Conservation (phyloP, 2,329 filamentous ascomycete genomes). For the Fusarium sp. region DNA sequence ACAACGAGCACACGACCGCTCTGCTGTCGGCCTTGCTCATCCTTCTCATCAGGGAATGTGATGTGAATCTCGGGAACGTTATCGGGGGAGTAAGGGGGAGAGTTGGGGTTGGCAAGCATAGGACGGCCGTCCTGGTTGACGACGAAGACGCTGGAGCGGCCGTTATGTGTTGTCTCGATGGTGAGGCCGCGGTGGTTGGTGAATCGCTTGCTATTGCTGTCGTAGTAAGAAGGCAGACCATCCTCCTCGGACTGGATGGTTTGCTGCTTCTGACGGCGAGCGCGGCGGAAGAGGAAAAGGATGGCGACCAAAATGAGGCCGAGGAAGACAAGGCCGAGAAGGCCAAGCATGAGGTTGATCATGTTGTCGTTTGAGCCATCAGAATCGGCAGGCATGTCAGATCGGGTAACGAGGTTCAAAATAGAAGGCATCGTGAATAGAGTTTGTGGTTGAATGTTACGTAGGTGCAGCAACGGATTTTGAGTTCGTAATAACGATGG, state of each 20-base stretch:
- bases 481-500: slow-evolving; percentile 31
- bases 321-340: slow-evolving; percentile 82
- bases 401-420: slow-evolving; percentile 40
- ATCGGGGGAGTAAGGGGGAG: slow-evolving; percentile 81
- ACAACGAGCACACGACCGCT: slow-evolving; percentile 93
- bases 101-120: slow-evolving; percentile 80
- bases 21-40: slow-evolving; percentile 82
- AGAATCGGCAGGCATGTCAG: slow-evolving; percentile 49
- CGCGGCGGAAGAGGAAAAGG: slow-evolving; percentile 79
- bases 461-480: slow-evolving; percentile 27
- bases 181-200: slow-evolving; percentile 67
- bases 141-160: slow-evolving; percentile 77
- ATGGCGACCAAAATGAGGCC: slow-evolving; percentile 74
- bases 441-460: slow-evolving; percentile 24
- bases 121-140: slow-evolving; percentile 81
- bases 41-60: slow-evolving; percentile 96
- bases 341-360: slow-evolving; percentile 81
- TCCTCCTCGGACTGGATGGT: slow-evolving; percentile 52
- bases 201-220: slow-evolving; percentile 60
- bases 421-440: slow-evolving; percentile 44
- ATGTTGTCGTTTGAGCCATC: slow-evolving; percentile 67
- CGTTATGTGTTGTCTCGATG: slow-evolving; percentile 66
- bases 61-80: slow-evolving; percentile 96
- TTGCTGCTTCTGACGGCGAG: slow-evolving; percentile 63
- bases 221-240: slow-evolving; percentile 77